Base-by-base conservation (phyloP, 2,329 filamentous ascomycete species). In the Aspergillus sergii region DNA sequence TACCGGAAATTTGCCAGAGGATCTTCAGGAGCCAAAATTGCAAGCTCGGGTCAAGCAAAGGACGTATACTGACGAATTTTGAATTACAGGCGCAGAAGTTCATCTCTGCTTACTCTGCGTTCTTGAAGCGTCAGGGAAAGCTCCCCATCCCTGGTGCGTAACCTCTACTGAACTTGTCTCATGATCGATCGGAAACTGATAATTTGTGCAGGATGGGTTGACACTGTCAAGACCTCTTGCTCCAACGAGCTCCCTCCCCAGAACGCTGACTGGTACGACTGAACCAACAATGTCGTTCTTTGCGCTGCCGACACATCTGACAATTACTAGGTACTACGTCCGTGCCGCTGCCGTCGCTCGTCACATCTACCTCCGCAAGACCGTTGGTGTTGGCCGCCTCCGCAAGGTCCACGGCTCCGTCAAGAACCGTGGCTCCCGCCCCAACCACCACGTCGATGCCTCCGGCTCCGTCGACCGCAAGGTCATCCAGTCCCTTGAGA, bases 311-410 rank as follows among this genome's bases (percentile, higher is more conserved):
- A 59, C 30, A 32, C 26, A 28, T 54, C 46, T 65, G 60, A 68
- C 48, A 10, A 32, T 58, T 60, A 55, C 32, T 55, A 86, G 84
- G 84, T 90, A 87, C 86, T 91, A 91, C 85, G 81, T 89, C 81
- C 94, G 95, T 80, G 94, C 94, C 77, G 95, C 95, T 76, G 89
- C 94, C 73, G 91, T 99, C 80, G 95, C 95, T 79, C 93, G 94
- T 80, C 94, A 98, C 88, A 90, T 99, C 87, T 99, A 99, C 89
- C 88, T 99, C 83, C 92, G 95, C 86, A 99, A 99, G 89, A 97
- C 94, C 69, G 94, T 99, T 80, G 95, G 95, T 88, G 93, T 99
- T 75, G 95, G 95, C 84, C 93, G 95, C 80, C 90, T 99, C 76
- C 91, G 94, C 83, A 97, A 96, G 87, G 91, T 91, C 72, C 95